These are phyloP conservation scores for Candida krabiensis DNA, from an alignment of 805 yeast genomes.

Conservation along the genomic window DNA sequence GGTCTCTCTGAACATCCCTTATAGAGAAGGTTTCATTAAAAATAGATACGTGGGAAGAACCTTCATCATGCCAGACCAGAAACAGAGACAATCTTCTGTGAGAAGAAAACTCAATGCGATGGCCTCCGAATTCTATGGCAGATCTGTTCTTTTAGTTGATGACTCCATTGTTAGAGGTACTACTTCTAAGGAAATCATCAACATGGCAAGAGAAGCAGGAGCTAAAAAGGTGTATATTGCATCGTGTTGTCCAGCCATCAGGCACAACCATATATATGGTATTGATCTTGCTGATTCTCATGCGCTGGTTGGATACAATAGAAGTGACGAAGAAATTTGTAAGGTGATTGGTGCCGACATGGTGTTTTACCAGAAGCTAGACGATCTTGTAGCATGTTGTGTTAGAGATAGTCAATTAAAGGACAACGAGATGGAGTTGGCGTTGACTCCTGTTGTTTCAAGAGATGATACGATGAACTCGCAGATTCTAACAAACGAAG, in stretches of 20 bases:
- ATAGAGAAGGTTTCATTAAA: conserved; percentile 96
- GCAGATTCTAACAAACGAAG: conserved; percentile 21
- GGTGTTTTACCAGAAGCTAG: conserved; percentile 83
- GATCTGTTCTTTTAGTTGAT: conserved; percentile 87
- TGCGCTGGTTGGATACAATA: conserved; percentile 86
- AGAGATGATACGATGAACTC: conserved; percentile 31
- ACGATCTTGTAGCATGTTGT: conserved; percentile 84
- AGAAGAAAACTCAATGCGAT: conserved; percentile 94
- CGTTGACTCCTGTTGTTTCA: conserved; percentile 36
- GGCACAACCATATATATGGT: conserved; percentile 95
- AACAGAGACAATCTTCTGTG: conserved; percentile 89
- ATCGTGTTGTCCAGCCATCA: conserved; percentile 97
- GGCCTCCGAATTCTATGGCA: conserved; percentile 85
- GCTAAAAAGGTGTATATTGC: conserved; percentile 95
- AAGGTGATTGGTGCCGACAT: conserved; percentile 82
- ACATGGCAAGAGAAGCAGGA: conserved; percentile 99
- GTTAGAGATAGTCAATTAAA: conserved; percentile 32
- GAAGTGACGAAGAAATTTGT: conserved; percentile 74
- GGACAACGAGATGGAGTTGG: conserved; percentile 33
- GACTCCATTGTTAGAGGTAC: conserved; percentile 98
- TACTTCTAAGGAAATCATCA: conserved; percentile 92
- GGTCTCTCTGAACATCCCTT: conserved; percentile 73
- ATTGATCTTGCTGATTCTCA: conserved; percentile 95
- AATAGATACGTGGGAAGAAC: conserved; percentile 97
- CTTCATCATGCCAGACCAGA: conserved; percentile 97